Conservation (phyloP, 768 basidiomycete genomes). For the Lactarius hengduanensis region DNA sequence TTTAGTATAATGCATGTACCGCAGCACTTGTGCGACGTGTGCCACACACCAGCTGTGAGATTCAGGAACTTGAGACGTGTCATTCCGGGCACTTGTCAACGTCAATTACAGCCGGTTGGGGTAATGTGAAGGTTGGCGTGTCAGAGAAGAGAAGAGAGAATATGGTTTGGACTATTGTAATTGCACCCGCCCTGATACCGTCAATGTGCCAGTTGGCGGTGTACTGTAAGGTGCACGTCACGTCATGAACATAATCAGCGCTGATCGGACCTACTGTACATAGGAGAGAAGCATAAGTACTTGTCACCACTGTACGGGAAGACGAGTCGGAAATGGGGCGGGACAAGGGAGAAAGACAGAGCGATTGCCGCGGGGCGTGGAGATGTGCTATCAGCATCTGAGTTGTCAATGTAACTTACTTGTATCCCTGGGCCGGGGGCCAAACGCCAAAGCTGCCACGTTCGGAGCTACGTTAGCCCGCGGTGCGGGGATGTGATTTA, state of each 20-base stretch:
- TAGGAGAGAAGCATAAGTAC: not conserved
- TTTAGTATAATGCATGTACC: not conserved
- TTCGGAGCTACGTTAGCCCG: not conserved
- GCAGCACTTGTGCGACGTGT: not conserved
- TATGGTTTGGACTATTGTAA: not conserved
- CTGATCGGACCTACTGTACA: conserved; percentile 7
- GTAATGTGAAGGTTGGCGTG: not conserved
- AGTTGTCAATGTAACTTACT: not conserved
- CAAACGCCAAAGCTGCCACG: not conserved
- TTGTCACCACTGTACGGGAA: not conserved
- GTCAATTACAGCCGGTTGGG: not conserved
- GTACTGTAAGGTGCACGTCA: conserved; percentile 3
- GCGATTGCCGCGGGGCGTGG: not conserved
- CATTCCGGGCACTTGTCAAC: not conserved
- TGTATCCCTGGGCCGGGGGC: not conserved
- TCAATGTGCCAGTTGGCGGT: not conserved
- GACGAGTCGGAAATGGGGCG: not conserved
- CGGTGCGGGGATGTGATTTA: not conserved
- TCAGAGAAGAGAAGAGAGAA: not conserved
- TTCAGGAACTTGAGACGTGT: not conserved
- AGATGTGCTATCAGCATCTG: not conserved
- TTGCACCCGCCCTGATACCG: not conserved
- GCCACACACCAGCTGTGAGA: not conserved
- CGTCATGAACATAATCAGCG: not conserved
- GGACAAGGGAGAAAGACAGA: not conserved